Evolutionary conservation across 2,329 filamentous ascomycete species (phyloP).

Genomic region (Fusarium sp.): DNA sequence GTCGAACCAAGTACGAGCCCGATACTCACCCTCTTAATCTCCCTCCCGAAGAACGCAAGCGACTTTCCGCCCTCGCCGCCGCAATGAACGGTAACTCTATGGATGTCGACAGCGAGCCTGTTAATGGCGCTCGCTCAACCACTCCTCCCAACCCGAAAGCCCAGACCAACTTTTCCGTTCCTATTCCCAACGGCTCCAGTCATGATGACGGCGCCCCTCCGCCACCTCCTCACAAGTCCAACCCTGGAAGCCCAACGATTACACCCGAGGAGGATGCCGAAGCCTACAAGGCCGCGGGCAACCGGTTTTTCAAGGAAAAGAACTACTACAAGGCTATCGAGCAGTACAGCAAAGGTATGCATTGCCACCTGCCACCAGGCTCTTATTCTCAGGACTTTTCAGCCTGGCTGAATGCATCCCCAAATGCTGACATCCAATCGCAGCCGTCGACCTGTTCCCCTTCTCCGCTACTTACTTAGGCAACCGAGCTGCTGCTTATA

Average conservation of each 20-base stretch:
- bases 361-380: background rate
- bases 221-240: constrained; percentile 78
- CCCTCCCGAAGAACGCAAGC: constrained; percentile 86
- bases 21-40: constrained; percentile 91
- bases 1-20: constrained; percentile 68
- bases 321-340: constrained; percentile 89
- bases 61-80: constrained; percentile 73
- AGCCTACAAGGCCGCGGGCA: constrained; percentile 89
- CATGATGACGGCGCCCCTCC: constrained; percentile 65
- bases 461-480: constrained; percentile 89
- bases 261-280: constrained; percentile 81
- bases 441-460: constrained; percentile 89
- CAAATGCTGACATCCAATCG: constrained; percentile 32
- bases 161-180: constrained; percentile 61
- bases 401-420: constrained; percentile 1
- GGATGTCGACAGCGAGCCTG: constrained; percentile 78
- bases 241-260: constrained; percentile 67
- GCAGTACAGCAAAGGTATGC: constrained; percentile 92
- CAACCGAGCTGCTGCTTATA: constrained; percentile 94
- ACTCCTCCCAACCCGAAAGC: constrained; percentile 60
- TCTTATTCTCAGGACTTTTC: background rate
- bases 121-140: constrained; percentile 57
- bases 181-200: constrained; percentile 61
- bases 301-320: constrained; percentile 96
- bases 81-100: constrained; percentile 73